phyloP scores from a whole-genome alignment of 352 stramenopile species.

The Phytophthora colocasiae region DNA sequence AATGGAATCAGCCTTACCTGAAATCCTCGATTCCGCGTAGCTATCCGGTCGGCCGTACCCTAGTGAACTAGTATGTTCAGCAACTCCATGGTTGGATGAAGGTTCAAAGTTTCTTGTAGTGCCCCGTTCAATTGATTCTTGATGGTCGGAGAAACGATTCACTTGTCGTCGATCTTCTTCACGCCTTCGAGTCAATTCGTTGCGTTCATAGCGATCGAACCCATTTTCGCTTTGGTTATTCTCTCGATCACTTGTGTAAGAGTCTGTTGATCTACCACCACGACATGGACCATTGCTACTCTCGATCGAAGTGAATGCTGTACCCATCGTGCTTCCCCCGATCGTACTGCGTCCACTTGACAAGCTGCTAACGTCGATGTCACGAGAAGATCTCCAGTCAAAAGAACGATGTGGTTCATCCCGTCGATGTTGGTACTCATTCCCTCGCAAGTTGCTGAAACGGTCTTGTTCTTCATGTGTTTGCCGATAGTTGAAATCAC shows the following conservation, averaged over 20 bases:
- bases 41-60: not conserved
- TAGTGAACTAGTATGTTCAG: not conserved
- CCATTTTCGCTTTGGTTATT: constrained; percentile 26
- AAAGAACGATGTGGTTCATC: not conserved
- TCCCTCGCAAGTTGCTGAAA: constrained; percentile 4
- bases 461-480: constrained; percentile 6
- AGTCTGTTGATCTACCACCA: not conserved
- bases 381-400: not conserved
- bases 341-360: constrained; percentile 8
- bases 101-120: not conserved
- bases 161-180: not conserved
- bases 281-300: not conserved
- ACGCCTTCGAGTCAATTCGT: not conserved
- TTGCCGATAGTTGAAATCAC: constrained; percentile 13
- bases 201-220: not conserved
- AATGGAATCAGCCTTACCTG: constrained; percentile 20
- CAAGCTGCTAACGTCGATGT: constrained; percentile 4
- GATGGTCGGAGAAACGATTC: not conserved
- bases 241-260: constrained; percentile 1
- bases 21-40: not conserved
- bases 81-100: not conserved
- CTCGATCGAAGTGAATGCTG: constrained; percentile 7
- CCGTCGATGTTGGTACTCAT: constrained; percentile 5
- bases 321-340: constrained; percentile 2
- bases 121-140: not conserved